Evolutionary conservation across 2,329 filamentous ascomycete species (phyloP), one percentile per base, ranked within the genome.

Genomic region (Hawksworthiomyces lignivorus): DNA sequence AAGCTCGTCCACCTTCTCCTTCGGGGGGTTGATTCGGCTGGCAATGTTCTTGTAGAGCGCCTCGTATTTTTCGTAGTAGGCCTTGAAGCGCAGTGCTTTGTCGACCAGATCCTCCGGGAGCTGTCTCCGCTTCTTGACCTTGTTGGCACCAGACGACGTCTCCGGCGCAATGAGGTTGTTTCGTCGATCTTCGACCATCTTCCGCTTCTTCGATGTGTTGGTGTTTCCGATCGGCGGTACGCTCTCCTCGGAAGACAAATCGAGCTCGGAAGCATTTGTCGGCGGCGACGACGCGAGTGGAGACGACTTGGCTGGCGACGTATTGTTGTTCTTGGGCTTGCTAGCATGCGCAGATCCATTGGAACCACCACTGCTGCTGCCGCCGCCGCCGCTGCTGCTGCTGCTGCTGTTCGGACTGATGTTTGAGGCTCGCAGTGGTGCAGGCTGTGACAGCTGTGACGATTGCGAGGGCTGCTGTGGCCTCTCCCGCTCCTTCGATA

Each of bases 221-320:
- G 29, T 44, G 53, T n/a, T 55, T 47, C 37, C 57, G 48, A 33
- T 63, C 5, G 47, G 50, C 7, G 49, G 49, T 21, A 53, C 44
- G 19, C 47, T 49, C 26, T 54, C 52, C 24, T 52, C 52, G 17
- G 49, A 44, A 29, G 59, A 33, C 22, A 49, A 63, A 22, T 79
- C 76, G 28, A 80, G 60, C 44, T 82, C 77, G 1, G 77, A 80
- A 1, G 76, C 78, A 48, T 81, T 82, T 7, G 77, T 80, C 0
- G 77, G 77, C 11, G 77, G 76, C 7, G 77, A 81, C 2, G 76
- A 77, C n/a, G 77, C 77, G 15, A 82, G 62, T 4, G 77, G 78
- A 9, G 78, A 82, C 3, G 78, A 81, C 55, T 82, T 82, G 38
- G 67, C 65, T 0, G 75, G 76, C 7, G 75, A 79, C 0, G 70